Base-by-base conservation (phyloP, 2,329 filamentous ascomycete genomes). In the Beauveria sp. region DNA sequence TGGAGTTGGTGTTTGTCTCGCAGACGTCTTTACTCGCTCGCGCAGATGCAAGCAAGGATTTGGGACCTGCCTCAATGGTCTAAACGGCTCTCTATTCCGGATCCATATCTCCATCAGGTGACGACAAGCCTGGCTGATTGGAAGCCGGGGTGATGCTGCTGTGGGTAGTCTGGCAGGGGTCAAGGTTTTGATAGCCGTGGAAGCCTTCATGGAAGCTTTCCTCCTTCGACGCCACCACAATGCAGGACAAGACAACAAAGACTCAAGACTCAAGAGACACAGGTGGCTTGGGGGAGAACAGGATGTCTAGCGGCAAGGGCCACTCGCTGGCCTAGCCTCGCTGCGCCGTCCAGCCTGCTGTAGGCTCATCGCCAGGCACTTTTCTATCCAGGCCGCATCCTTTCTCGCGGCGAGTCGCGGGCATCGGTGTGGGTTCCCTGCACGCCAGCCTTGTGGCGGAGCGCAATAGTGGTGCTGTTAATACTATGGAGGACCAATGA, bases 181-280 rank as follows among this genome's bases (percentile, higher is more conserved):
- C 46, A 43, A 12, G 42, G 42, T 22, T n/a, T 16, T 38, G 34
- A 12, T 14, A 38, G 34, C 34, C 12, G 34, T 61, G 18, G 59
- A 61, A 61, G 51, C 52, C 30, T 61, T 45, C 45, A 61, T 61
- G 45, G 59, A 61, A 61, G 59, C 34, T 61, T 61, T 61, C 20
- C n/a, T n/a, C 14, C 45, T 38, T 59, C 24, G 34, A 30, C 56
- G 56, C 56, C 56, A 59, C 47, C 47, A 14, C 26, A n/a, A 43
- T 9, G 26, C 16, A 6, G 26, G 12, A 16, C 14, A 24, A 28
- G 55, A 43, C 46, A 28, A 43, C 45, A 58, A 51, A 58, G 46
- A 46, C 34, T 14, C 34, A 38, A 38, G 12, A 38, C 34, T 5
- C 34, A 38, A 38, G 12, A 38, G 34, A 57, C 30, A 50, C 55